A percentile compares a stretch with the other conserved stretches of the same genome.
Evolutionary conservation across 139 green algal genomes (phyloP).

Genomic region (Zygnema cylindricum): DNA sequence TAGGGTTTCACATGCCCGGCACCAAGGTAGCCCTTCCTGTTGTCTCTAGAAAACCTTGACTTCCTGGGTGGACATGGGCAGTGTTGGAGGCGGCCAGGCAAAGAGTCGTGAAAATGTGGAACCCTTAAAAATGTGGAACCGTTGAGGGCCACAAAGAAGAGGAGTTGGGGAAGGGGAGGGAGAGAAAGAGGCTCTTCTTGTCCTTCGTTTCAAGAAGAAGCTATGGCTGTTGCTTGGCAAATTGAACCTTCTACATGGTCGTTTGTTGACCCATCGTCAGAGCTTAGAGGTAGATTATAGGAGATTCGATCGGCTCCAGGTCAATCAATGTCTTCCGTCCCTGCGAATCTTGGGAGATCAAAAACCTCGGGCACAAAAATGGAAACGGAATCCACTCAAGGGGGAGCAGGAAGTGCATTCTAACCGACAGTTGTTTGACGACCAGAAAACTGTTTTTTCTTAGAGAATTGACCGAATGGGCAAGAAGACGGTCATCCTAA

Average conservation of each 20-base stretch:
- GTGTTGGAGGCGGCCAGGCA: neutral
- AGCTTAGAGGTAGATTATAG: neutral
- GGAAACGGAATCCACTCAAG: neutral
- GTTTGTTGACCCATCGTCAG: neutral
- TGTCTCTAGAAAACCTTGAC: slow-evolving; percentile 23
- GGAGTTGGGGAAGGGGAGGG: no score
- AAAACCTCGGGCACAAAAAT: neutral
- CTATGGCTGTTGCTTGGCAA: neutral
- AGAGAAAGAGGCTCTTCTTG: neutral
- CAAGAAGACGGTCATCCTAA: no score
- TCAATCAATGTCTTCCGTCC: no score
- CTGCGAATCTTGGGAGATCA: no score
- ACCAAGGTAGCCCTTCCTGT: neutral
- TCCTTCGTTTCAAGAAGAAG: neutral
- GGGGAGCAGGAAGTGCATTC: neutral
- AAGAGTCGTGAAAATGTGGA: slow-evolving; percentile 2
- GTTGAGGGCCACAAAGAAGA: neutral
- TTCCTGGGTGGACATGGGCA: slow-evolving; percentile 7
- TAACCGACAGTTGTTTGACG: neutral
- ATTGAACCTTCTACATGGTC: neutral
- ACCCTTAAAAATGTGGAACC: neutral
- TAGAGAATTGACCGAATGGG: no score
- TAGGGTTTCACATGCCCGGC: neutral
- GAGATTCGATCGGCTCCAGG: no score
- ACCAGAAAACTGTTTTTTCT: no score